These are phyloP conservation scores for Microcyclosporella mali DNA, from an alignment of 2,329 filamentous ascomycete genomes.

Conservation along the genomic window DNA sequence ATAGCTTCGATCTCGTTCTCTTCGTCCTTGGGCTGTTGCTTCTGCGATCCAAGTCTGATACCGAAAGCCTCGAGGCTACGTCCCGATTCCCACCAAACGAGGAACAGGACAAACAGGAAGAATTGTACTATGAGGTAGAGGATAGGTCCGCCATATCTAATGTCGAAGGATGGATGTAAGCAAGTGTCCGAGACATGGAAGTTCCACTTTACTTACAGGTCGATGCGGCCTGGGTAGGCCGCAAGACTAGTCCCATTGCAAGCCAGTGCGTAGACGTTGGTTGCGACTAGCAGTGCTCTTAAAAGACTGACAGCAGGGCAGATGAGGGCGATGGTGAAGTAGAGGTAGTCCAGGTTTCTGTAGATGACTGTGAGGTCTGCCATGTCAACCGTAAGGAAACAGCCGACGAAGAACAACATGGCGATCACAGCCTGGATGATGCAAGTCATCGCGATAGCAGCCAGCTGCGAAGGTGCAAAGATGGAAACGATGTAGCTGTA, in stretches of 20 bases:
- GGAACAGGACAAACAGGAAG: slow-evolving; percentile 60
- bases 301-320: slow-evolving; percentile 69
- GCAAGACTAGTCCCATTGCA: slow-evolving; percentile 59
- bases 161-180: no score
- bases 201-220: no score
- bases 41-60: slow-evolving; percentile 5
- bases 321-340: slow-evolving; percentile 66
- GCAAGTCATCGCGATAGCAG: slow-evolving; percentile 17
- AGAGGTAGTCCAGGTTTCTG: slow-evolving; percentile 47
- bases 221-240: slow-evolving; percentile 61
- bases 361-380: slow-evolving; percentile 16
- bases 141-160: slow-evolving; percentile 78
- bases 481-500: slow-evolving; percentile 74
- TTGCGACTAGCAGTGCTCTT: slow-evolving; percentile 63
- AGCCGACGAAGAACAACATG: slow-evolving; percentile 19
- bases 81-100: slow-evolving; percentile 67
- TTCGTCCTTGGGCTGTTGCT: slow-evolving; percentile 12
- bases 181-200: no score
- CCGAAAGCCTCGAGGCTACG: slow-evolving; percentile 42
- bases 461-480: slow-evolving; percentile 44
- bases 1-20: slow-evolving; percentile 24
- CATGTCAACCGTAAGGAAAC: slow-evolving; percentile 17
- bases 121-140: slow-evolving; percentile 71
- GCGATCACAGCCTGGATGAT: slow-evolving; percentile 17
- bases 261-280: slow-evolving; percentile 74